A percentile compares a stretch with the other conserved stretches of the same genome.
phyloP scores from a whole-genome alignment of 495 filamentous ascomycete genomes.

The Cudoniella acicularis region DNA sequence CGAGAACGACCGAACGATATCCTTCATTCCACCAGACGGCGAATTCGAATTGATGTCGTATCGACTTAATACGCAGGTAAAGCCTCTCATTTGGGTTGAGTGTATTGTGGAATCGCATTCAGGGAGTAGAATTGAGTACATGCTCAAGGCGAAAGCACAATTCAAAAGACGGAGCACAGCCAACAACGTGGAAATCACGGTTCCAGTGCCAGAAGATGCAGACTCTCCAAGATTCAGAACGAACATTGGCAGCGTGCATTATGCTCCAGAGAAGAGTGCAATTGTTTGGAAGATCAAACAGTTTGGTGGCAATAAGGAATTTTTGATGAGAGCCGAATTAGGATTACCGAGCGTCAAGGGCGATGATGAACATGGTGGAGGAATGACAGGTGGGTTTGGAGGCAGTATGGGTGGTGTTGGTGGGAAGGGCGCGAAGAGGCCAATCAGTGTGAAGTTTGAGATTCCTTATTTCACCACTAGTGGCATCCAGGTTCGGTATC shows the following conservation, averaged over 20 bases:
- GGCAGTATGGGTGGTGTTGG: constrained; percentile 86
- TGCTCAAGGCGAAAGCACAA: constrained; percentile 96
- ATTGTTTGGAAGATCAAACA: constrained; percentile 99
- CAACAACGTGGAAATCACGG: constrained; percentile 97
- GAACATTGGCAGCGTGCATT: constrained; percentile 97
- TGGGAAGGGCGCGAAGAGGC: constrained; percentile 83
- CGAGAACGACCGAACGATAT: constrained; percentile 98
- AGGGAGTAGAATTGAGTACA: constrained; percentile 93
- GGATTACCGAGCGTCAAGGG: constrained; percentile 92
- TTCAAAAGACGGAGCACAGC: constrained; percentile 98
- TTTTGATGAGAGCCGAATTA: constrained; percentile 98
- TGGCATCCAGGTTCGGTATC: constrained; percentile 95
- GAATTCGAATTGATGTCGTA: constrained; percentile 99
- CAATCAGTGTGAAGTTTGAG: constrained; percentile 98
- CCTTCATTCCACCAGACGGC: constrained; percentile 96
- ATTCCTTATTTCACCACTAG: constrained; percentile 99
- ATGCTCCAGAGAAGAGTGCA: constrained; percentile 93
- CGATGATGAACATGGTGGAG: constrained; percentile 92
- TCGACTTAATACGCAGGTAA: constrained; percentile 97
- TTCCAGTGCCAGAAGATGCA: constrained; percentile 96
- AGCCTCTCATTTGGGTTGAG: constrained; percentile 98
- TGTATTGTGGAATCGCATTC: constrained; percentile 95
- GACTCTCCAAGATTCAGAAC: constrained; percentile 96
- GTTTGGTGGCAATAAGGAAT: constrained; percentile 96
- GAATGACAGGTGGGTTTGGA: constrained; percentile 94